These are phyloP conservation scores for Gigaspora rosea DNA, from an alignment of 192 early-diverging fungal genomes.

Conservation along the genomic window DNA sequence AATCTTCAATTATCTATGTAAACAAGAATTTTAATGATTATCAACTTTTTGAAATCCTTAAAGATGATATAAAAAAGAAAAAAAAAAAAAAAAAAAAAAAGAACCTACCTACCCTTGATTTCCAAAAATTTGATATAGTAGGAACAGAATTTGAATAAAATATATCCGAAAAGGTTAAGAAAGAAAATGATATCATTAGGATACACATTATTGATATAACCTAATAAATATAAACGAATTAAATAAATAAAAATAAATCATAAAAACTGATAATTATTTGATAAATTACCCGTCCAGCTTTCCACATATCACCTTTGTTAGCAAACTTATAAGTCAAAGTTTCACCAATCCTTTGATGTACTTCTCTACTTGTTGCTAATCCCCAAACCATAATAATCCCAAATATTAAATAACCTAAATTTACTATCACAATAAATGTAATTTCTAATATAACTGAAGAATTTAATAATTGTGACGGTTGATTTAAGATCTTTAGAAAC, in stretches of 20 bases:
- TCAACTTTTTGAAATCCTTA: background rate
- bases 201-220: background rate
- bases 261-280: background rate
- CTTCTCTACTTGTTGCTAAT: background rate
- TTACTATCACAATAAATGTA: constrained; percentile 1
- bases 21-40: background rate
- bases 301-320: background rate
- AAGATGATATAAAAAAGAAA: background rate
- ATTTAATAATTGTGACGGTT: background rate
- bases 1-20: background rate
- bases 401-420: constrained; percentile 1
- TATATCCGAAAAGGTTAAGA: background rate
- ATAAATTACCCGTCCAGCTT: background rate
- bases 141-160: background rate
- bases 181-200: constrained; percentile 13
- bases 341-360: constrained; percentile 19
- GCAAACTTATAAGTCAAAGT: constrained; percentile 9
- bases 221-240: background rate
- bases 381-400: background rate
- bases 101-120: background rate
- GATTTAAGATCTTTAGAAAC: background rate
- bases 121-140: constrained; percentile 16
- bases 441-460: background rate
- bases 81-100: background rate
- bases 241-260: background rate